phyloP scores from a whole-genome alignment of 2,329 filamentous ascomycete genomes.

The Scedosporium apiospermum region DNA sequence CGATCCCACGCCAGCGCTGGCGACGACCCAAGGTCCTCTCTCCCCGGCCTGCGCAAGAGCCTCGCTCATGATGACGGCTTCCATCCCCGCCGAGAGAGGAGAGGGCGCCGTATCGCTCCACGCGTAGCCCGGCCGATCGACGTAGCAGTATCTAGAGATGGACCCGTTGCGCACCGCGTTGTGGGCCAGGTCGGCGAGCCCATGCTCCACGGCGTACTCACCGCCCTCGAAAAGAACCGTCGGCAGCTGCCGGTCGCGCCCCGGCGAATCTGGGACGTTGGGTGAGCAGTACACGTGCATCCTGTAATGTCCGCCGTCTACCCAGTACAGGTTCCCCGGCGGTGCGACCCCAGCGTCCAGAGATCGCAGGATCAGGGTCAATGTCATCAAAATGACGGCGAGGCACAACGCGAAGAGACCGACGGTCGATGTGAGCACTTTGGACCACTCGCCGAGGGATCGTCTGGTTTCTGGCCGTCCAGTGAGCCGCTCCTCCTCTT shows the following conservation, averaged over 20 bases:
- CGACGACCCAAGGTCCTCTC: conserved; percentile 78
- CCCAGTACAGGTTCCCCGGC: conserved; percentile 67
- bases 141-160: conserved; percentile 87
- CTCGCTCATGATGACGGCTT: conserved; percentile 81
- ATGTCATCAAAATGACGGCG: conserved; percentile 65
- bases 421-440: conserved; percentile 66
- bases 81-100: conserved; percentile 86
- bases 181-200: conserved; percentile 72
- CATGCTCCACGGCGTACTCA: conserved; percentile 67
- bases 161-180: conserved; percentile 68
- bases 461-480: conserved; percentile 80
- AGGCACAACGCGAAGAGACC: conserved; percentile 59
- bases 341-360: conserved; percentile 66
- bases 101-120: conserved; percentile 90
- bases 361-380: conserved; percentile 68
- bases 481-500: conserved; percentile 87
- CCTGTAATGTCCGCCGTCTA: conserved; percentile 76
- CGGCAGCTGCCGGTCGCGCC: conserved; percentile 48
- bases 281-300: conserved; percentile 72
- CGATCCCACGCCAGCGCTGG: conserved; percentile 77
- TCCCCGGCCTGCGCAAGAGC: conserved; percentile 73
- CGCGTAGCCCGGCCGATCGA: conserved; percentile 81
- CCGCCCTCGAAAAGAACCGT: conserved; percentile 83
- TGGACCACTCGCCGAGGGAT: conserved; percentile 73
- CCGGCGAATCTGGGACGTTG: conserved; percentile 49